Evolutionary conservation across 768 basidiomycete species (phyloP).

Genomic region (Boletus coccyginus): DNA sequence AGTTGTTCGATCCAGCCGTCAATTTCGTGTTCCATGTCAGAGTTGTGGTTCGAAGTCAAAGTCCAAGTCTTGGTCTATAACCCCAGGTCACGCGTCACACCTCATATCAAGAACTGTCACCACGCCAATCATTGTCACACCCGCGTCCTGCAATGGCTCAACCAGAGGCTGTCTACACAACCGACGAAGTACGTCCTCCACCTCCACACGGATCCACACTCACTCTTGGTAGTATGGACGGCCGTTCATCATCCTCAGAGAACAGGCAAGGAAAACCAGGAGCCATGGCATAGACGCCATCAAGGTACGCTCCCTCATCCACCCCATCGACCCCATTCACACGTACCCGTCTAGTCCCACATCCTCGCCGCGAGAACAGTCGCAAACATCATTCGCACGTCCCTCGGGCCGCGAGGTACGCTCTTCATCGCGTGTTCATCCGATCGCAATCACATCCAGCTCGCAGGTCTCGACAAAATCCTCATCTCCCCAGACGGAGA

Average conservation of each 20-base stretch:
- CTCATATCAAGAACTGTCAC: conserved; percentile 13
- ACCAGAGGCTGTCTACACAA: conserved; percentile 76
- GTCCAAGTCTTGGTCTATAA: conserved; percentile 22
- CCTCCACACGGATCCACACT: neutral
- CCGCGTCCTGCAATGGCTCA: conserved; percentile 29
- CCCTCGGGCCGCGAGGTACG: conserved; percentile 89
- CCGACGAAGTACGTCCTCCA: conserved; percentile 66
- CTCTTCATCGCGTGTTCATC: conserved; percentile 2
- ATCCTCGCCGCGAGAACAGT: conserved; percentile 95
- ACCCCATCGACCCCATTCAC: neutral
- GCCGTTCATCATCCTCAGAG: conserved; percentile 96
- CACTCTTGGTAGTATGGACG: conserved; percentile 69
- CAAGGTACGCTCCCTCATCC: conserved; percentile 54
- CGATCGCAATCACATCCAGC: conserved; percentile 11
- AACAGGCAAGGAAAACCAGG: conserved; percentile 90
- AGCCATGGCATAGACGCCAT: conserved; percentile 93
- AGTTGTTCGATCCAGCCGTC: conserved; percentile 97
- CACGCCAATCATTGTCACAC: conserved; percentile 26
- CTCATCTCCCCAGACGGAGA: conserved; percentile 96
- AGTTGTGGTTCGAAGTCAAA: conserved; percentile 14
- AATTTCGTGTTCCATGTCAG: conserved; percentile 65
- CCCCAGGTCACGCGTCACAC: conserved; percentile 29
- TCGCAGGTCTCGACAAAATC: conserved; percentile 87
- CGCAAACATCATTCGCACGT: conserved; percentile 92
- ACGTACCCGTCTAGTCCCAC: conserved; percentile 59